phyloP scores from a whole-genome alignment of 2,329 filamentous ascomycete species.

The Cytospora schulzeri region DNA sequence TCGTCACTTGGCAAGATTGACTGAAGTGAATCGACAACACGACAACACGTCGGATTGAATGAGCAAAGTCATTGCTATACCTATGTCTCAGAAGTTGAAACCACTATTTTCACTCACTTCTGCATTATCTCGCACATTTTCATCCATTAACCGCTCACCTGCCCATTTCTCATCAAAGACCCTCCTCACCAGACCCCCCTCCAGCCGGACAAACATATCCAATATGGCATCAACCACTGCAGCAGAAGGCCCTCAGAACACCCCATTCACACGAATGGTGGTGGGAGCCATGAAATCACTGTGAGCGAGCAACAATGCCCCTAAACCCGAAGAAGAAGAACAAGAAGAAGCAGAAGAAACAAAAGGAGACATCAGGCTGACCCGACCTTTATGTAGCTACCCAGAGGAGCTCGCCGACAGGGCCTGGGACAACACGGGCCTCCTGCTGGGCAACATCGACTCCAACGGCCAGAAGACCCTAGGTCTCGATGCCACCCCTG shows the following conservation, averaged over 20 bases:
- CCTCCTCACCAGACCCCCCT: neutral
- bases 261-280: constrained; percentile 59
- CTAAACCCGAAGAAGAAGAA: too few species aligned
- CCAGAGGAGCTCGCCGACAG: constrained; percentile 87
- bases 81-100: neutral
- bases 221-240: constrained; percentile 16
- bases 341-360: too few species aligned
- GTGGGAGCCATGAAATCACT: constrained; percentile 78
- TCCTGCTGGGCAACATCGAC: constrained; percentile 59
- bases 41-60: neutral
- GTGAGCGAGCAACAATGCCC: too few species aligned
- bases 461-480: constrained; percentile 29
- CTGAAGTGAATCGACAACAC: neutral
- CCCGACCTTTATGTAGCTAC: constrained; percentile 59
- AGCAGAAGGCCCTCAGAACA: constrained; percentile 23
- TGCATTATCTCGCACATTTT: neutral
- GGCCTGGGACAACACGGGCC: constrained; percentile 95
- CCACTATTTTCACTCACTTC: neutral
- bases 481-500: constrained; percentile 34
- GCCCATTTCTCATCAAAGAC: neutral
- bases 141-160: neutral
- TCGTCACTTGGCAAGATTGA: neutral
- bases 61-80: neutral
- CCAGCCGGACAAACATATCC: neutral
- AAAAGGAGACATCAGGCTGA: constrained; percentile 15